Conservation (phyloP, 108 stramenopile species). For the Bacterosira constricta region DNA sequence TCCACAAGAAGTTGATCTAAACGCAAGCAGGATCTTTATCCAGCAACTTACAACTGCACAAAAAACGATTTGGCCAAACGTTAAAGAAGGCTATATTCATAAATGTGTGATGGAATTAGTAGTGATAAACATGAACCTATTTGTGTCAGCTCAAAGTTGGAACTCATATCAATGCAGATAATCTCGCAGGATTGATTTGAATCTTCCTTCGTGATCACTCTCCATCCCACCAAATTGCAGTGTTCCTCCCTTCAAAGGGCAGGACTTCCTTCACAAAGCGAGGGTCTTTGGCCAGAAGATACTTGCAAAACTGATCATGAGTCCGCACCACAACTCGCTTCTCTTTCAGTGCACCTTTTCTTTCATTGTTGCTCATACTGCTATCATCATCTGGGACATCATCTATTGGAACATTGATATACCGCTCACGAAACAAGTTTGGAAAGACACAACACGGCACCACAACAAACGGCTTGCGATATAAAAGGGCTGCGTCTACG, state of each 20-base stretch:
- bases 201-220: too few species aligned
- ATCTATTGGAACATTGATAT: conserved; percentile 13
- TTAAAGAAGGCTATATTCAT: too few species aligned
- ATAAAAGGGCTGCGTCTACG: conserved; percentile 75
- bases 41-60: too few species aligned
- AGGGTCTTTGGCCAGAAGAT: conserved; percentile 49
- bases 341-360: too few species aligned
- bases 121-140: too few species aligned
- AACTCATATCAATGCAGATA: too few species aligned
- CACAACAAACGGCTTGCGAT: conserved; percentile 80
- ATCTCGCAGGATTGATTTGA: too few species aligned
- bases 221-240: conserved; percentile 56
- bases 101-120: too few species aligned
- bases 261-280: conserved; percentile 34
- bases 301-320: conserved; percentile 83
- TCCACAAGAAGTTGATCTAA: too few species aligned
- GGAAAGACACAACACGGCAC: conserved; percentile 92
- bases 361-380: background rate
- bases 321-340: conserved; percentile 65
- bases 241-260: conserved; percentile 74
- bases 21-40: too few species aligned
- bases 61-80: too few species aligned
- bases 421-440: conserved; percentile 59
- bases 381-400: background rate
- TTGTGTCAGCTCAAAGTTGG: too few species aligned